Conservation (phyloP, 2,329 filamentous ascomycete species). For the Ascochyta fabae region DNA sequence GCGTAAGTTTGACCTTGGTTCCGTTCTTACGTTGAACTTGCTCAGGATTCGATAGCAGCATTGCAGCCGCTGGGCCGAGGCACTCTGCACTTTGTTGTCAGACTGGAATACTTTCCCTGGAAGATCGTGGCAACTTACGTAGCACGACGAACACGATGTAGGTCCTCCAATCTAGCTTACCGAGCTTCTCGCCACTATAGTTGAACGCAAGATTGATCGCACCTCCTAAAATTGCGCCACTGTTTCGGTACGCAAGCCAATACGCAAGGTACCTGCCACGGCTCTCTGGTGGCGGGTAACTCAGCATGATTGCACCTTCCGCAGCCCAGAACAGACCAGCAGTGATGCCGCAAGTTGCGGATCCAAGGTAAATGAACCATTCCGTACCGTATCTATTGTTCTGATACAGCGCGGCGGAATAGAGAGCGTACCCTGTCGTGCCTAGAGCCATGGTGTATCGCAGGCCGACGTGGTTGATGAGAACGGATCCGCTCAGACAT, state of each 20-base stretch:
- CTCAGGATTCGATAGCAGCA: conserved; percentile 21
- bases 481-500: conserved; percentile 42
- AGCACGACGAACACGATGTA: conserved; percentile 37
- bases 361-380: conserved; percentile 34
- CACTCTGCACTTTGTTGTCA: conserved; percentile 5
- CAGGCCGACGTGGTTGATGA: conserved; percentile 8
- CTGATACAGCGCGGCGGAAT: conserved; percentile 48
- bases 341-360: conserved; percentile 28
- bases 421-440: conserved; percentile 46
- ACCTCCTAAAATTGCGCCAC: conserved; percentile 25
- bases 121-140: conserved; percentile 19
- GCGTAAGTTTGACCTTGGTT: conserved; percentile 13
- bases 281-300: conserved; percentile 23
- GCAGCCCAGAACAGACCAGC: conserved; percentile 36
- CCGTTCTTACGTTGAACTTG: conserved; percentile 24
- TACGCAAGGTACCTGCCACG: conserved; percentile 24
- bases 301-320: conserved; percentile 37
- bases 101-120: neutral
- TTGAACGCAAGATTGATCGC: conserved; percentile 28
- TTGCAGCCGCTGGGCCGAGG: conserved; percentile 21
- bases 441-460: conserved; percentile 45
- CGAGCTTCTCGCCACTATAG: conserved; percentile 25
- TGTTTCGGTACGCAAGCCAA: conserved; percentile 25
- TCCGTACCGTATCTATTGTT: conserved; percentile 43
- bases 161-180: conserved; percentile 34